Conservation (phyloP, 805 yeast genomes). For the Kazachstania taianensis region DNA sequence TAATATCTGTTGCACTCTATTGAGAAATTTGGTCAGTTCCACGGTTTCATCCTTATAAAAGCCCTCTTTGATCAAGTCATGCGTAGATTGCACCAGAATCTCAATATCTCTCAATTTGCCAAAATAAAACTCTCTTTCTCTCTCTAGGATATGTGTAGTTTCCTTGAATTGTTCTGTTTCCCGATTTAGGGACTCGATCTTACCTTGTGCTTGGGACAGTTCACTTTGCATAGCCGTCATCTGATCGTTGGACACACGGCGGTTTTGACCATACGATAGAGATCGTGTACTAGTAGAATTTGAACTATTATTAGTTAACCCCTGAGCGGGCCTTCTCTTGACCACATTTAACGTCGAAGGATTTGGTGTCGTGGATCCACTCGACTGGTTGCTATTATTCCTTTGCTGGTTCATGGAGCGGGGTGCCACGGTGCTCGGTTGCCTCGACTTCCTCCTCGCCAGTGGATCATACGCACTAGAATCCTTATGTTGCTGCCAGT, state of each 20-base stretch:
- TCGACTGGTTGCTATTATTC: slow-evolving; percentile 2
- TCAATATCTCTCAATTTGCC: slow-evolving; percentile 85
- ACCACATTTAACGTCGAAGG: slow-evolving; percentile 10
- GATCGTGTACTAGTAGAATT: slow-evolving; percentile 9
- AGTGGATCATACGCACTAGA: slow-evolving; percentile 63
- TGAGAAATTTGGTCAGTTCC: slow-evolving; percentile 35
- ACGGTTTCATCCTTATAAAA: slow-evolving; percentile 25
- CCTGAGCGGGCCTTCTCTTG: slow-evolving; percentile 17
- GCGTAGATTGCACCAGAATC: slow-evolving; percentile 56
- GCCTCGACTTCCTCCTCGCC: slow-evolving; percentile 39
- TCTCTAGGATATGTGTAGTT: slow-evolving; percentile 56
- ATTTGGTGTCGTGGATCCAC: slow-evolving; percentile 4
- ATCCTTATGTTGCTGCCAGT: slow-evolving; percentile 69
- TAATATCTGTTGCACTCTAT: slow-evolving; percentile 63
- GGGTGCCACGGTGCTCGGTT: slow-evolving; percentile 11
- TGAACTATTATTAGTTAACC: not conserved
- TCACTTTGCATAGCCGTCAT: slow-evolving; percentile 33
- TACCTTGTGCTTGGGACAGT: slow-evolving; percentile 35
- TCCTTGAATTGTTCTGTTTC: slow-evolving; percentile 50
- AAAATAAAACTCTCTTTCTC: slow-evolving; percentile 85
- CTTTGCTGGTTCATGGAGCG: too few relatives aligned
- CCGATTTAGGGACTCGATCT: slow-evolving; percentile 27
- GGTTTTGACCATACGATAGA: slow-evolving; percentile 14
- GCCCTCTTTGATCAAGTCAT: slow-evolving; percentile 40
- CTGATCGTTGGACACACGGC: slow-evolving; percentile 23